Evolutionary conservation across 352 stramenopile species (phyloP), one percentile per base, ranked within the genome.

Genomic region (Phytophthora colocasiae): DNA sequence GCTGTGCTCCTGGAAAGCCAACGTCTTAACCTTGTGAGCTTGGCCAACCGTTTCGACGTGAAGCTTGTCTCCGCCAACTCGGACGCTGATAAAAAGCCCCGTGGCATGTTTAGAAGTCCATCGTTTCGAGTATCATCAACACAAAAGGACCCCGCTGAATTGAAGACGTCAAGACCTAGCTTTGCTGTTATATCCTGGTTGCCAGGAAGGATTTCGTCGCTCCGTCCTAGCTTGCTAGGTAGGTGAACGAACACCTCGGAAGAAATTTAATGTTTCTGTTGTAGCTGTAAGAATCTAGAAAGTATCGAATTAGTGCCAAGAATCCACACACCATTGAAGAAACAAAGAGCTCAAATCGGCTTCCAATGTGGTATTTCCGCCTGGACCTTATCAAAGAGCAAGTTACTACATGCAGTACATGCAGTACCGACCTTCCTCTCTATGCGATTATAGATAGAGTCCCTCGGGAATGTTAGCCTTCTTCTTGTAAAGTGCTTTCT

Each of bases 401-500:
- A 27, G 36, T 36, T 67, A 44, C 29, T 27, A 24, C 17, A 31
- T 31, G 27, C 6, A 31, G 27, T 27, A 24, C 17, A 31, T 31
- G 27, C 6, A 31, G 27, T 31, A 31, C 27, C 27, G 27, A 31
- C 27, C 27, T 31, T 31, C 15, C 39, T 75, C 56, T 71, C 60
- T 75, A 66, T 58, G 53, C 62, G 45, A 45, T 75, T 98, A 99
- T 75, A 99, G 85, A 85, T 99, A 99, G 61, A 99, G 87, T 32
- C 97, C 97, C 80, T 99, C 98, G 0, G 98, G 98, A 72, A 99
- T 98, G 88, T 99, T 99, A 61, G 97, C 98, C 89, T 99, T 99
- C 87, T 99, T 99, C 61, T 97, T 96, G 88, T 99, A 99, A 58
- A 99, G 89, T 12, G 97, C 97, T 81, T 99, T 99, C 86, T 99